Base-by-base conservation (phyloP, 768 basidiomycete genomes). In the Auriscalpium vulgare region DNA sequence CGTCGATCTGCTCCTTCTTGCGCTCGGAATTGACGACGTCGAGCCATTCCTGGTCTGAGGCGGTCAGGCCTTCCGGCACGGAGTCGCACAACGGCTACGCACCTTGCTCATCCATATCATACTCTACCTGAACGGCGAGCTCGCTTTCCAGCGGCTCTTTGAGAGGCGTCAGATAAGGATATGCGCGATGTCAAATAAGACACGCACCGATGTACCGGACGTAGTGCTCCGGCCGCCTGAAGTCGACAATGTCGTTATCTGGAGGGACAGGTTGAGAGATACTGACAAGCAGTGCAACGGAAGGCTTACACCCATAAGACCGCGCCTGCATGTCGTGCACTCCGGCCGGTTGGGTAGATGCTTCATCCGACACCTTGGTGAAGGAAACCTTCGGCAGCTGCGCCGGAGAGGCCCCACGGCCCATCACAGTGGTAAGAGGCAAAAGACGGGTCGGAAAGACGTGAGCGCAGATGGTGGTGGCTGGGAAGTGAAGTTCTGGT, bases 31-130 rank as follows among this genome's bases (percentile, higher is more conserved):
- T 99, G 61, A 93, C 71, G 0, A 76, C 71, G 59, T 97, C 91
- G 16, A 99, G 80, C 97, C 97, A 99, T 70, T 92, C 89, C 70
- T 91, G 85, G 72, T 98, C 95, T 95, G 52, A 13, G 16, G 40
- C 19, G 36, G 47, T 17, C 37, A 46, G 9, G 9, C 10, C 14
- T 10, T 5, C 0, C 11, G 10, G 14, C 10, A 19, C 21, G 40
- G 21, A n/a, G 35, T 17, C 21, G 60, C 44, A 40, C 21, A 40
- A 43, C 23, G 4, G 10, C 8, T 29, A 63, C 75, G 17, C 38
- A 88, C 93, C 95, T 82, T 97, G 95, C 67, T 97, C 97, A 66
- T 98, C 97, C 94, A 99, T 98, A 67, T 98, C 97, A 75, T 99
- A 99, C 69, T 98, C 97, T 21, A 99, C 95, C 62, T 95, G 93